Evolutionary conservation across 2,329 filamentous ascomycete genomes (phyloP), one percentile per base, ranked within the genome.

Genomic region (Pseudogymnoascus sp.): DNA sequence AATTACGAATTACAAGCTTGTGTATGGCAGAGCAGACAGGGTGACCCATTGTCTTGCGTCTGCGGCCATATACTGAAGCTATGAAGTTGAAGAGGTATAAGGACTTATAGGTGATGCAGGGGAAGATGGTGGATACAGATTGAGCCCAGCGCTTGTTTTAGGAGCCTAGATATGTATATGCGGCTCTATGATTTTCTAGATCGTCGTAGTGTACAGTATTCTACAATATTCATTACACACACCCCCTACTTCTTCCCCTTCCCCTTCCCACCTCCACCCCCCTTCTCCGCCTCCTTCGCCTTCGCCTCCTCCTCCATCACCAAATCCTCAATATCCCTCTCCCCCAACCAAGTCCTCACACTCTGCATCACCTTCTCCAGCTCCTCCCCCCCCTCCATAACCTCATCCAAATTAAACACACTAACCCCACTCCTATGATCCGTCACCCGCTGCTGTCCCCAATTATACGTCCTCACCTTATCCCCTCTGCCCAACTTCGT

Each of bases 401-500:
- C 82, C 73, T 83, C 81, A 66, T 86, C 82, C 42, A 91, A 74
- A 71, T 87, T 84, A 70, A 88, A 81, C 60, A 87, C 77, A 63
- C 85, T 88, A 23, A 83, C 75, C 7, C 87, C 87, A 72, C 85
- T 89, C 57, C 88, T 78, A 74, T 91, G 88, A 75, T 91, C 88
- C 12, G 87, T 90, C 61, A 90, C 87, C 63, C 88, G 78, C 73
- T 86, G 87, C 75, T 90, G 86, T 3, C 80, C 79, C 75, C 80
- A 89, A 72, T 90, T 90, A 73, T 91, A 91, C 7, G 88, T 91
- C 65, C 88, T 78, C 64, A 99, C 88, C 79, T 99, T 99, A 78
- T 97, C 92, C 57, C 91, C 91, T 45, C 95, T 83, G 5, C 93
- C 95, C 78, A 95, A 93, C 71, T 88, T 88, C 64, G 92, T 86